Percentiles rank a stretch among this genome's conserved stretches.
phyloP scores from a whole-genome alignment of 352 stramenopile species.

The Lagenidium giganteum region DNA sequence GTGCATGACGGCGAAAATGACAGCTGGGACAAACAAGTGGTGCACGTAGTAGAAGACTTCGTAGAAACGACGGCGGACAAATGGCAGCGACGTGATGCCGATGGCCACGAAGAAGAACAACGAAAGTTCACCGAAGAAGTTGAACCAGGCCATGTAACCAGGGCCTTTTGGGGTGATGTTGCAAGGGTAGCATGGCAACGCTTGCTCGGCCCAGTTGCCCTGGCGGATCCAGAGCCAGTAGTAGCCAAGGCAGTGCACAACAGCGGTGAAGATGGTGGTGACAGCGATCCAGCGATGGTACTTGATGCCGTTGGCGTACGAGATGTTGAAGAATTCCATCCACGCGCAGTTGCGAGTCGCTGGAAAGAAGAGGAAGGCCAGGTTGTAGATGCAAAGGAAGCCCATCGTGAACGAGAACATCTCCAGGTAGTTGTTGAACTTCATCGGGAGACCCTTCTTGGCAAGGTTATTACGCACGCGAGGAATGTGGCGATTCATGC shows the following conservation, averaged over 20 bases:
- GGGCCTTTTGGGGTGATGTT: slow-evolving; percentile 9
- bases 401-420: slow-evolving; percentile 8
- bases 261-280: slow-evolving; percentile 12
- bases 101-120: slow-evolving; percentile 23
- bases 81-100: slow-evolving; percentile 38
- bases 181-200: slow-evolving; percentile 36
- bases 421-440: not conserved
- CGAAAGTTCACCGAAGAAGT: slow-evolving; percentile 35
- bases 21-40: slow-evolving; percentile 38
- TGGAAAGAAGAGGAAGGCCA: slow-evolving; percentile 31
- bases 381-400: slow-evolving; percentile 28
- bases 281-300: slow-evolving; percentile 34
- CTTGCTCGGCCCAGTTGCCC: slow-evolving; percentile 13
- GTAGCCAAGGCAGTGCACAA: slow-evolving; percentile 20
- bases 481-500: slow-evolving; percentile 8
- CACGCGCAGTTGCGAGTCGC: slow-evolving; percentile 29
- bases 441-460: not conserved
- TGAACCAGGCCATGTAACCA: slow-evolving; percentile 23
- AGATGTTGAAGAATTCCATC: slow-evolving; percentile 32
- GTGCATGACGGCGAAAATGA: slow-evolving; percentile 48
- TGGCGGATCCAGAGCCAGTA: slow-evolving; percentile 25
- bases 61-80: slow-evolving; percentile 38
- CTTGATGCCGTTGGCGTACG: slow-evolving; percentile 30
- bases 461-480: not conserved
- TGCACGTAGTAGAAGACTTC: slow-evolving; percentile 54